A percentile compares a stretch with the other conserved stretches of the same genome.
phyloP scores from a whole-genome alignment of 306 rosid genomes.

The Acmispon strigosus region DNA sequence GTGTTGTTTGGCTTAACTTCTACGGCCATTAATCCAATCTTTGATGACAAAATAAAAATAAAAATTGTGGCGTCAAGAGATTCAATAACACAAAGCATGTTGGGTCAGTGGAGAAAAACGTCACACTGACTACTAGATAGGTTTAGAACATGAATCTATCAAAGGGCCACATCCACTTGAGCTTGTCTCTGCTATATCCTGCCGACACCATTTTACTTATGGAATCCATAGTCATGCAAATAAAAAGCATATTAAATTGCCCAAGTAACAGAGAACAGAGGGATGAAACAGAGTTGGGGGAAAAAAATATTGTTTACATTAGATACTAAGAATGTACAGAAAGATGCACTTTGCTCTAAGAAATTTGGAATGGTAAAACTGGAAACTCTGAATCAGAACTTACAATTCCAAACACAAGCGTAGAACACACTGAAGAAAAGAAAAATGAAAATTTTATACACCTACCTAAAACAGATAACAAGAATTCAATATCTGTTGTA shows the following conservation, averaged over 20 bases:
- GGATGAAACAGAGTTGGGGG: not conserved
- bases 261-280: not conserved
- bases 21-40: no score
- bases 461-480: conserved; percentile 30
- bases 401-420: conserved; percentile 27
- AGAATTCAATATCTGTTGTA: conserved; percentile 30
- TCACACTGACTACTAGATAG: not conserved
- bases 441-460: conserved; percentile 23
- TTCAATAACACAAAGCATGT: conserved; percentile 2
- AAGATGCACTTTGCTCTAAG: not conserved
- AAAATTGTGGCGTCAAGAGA: not conserved
- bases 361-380: conserved; percentile 8
- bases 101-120: conserved; percentile 18
- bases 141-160: not conserved
- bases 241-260: not conserved
- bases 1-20: no score
- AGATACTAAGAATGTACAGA: conserved; percentile 31
- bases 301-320: conserved; percentile 21
- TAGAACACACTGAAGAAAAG: conserved; percentile 32
- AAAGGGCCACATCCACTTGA: conserved; percentile 28
- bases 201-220: conserved; percentile 48
- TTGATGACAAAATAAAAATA: not conserved
- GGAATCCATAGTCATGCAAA: not conserved
- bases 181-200: conserved; percentile 25
- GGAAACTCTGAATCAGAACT: conserved; percentile 19